These are phyloP conservation scores for Cercospora canescens DNA, from an alignment of 2,329 filamentous ascomycete genomes.

Conservation along the genomic window DNA sequence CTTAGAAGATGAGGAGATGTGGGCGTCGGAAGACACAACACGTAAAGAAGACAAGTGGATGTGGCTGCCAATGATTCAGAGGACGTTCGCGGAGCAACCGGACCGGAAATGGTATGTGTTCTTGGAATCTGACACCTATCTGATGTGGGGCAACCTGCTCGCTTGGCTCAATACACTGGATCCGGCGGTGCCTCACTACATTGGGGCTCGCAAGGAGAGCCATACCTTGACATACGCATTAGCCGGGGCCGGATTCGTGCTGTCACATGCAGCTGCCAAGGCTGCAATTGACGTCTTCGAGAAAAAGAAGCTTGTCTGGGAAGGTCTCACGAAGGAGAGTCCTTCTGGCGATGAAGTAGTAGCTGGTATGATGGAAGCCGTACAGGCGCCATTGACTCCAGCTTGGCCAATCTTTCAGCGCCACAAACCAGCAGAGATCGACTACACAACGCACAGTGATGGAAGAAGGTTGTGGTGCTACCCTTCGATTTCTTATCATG, in stretches of 20 bases:
- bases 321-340: slow-evolving; percentile 25
- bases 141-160: slow-evolving; percentile 44
- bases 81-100: slow-evolving; percentile 38
- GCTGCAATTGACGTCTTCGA: slow-evolving; percentile 39
- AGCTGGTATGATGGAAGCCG: slow-evolving; percentile 25
- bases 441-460: slow-evolving; percentile 37
- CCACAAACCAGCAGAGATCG: slow-evolving; percentile 39
- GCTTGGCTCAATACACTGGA: slow-evolving; percentile 49
- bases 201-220: slow-evolving; percentile 53
- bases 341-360: slow-evolving; percentile 31
- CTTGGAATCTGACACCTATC: slow-evolving; percentile 53
- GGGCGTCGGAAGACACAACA: slow-evolving; percentile 29
- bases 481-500: slow-evolving; percentile 31
- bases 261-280: slow-evolving; percentile 43
- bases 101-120: slow-evolving; percentile 55
- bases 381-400: slow-evolving; percentile 20
- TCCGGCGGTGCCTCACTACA: slow-evolving; percentile 44
- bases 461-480: slow-evolving; percentile 29
- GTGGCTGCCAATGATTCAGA: slow-evolving; percentile 51
- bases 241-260: slow-evolving; percentile 43
- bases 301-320: slow-evolving; percentile 37
- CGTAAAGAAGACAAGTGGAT: slow-evolving; percentile 51
- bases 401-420: slow-evolving; percentile 31
- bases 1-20: slow-evolving; percentile 34
- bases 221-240: slow-evolving; percentile 40